Percentiles rank a stretch among this genome's conserved stretches.
phyloP scores from a whole-genome alignment of 805 yeast genomes.

The Myxozyma udenii region DNA sequence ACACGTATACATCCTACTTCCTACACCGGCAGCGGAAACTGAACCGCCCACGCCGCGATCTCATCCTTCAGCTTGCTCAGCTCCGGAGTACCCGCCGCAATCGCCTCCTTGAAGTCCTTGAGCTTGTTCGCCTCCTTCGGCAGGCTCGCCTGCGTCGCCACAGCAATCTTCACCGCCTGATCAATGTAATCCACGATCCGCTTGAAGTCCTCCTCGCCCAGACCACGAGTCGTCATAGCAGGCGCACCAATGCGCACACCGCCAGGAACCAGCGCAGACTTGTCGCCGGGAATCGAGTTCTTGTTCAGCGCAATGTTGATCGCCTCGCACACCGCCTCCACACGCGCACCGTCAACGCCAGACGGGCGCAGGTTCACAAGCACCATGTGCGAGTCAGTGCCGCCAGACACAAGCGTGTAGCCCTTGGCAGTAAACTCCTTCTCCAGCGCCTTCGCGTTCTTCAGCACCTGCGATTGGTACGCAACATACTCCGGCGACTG shows the following conservation, averaged over 20 bases:
- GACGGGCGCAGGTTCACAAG: constrained; percentile 83
- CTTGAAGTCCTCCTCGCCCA: constrained; percentile 80
- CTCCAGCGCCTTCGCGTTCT: constrained; percentile 84
- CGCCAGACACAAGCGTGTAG: constrained; percentile 83
- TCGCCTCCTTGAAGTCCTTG: constrained; percentile 88
- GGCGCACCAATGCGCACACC: constrained; percentile 98
- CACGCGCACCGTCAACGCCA: constrained; percentile 94
- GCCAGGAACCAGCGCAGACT: constrained; percentile 92
- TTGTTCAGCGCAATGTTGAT: constrained; percentile 94
- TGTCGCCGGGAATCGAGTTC: constrained; percentile 97
- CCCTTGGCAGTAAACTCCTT: constrained; percentile 65
- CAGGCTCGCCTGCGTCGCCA: constrained; percentile 62
- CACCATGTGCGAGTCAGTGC: constrained; percentile 97
- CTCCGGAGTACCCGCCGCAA: constrained; percentile 68
- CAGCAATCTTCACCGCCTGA: constrained; percentile 72
- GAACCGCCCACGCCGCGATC: constrained; percentile 77
- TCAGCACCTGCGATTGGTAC: constrained; percentile 83
- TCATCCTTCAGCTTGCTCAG: constrained; percentile 68
- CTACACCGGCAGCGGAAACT: constrained; percentile 43
- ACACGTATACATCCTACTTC: not conserved
- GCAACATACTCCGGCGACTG: constrained; percentile 82
- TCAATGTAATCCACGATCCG: constrained; percentile 78
- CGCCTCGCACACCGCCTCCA: constrained; percentile 90
- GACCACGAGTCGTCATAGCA: constrained; percentile 97
- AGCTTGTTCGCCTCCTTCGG: constrained; percentile 93